Base-by-base conservation (phyloP, 2,329 filamentous ascomycete genomes). In the Alternaria ventricosa region DNA sequence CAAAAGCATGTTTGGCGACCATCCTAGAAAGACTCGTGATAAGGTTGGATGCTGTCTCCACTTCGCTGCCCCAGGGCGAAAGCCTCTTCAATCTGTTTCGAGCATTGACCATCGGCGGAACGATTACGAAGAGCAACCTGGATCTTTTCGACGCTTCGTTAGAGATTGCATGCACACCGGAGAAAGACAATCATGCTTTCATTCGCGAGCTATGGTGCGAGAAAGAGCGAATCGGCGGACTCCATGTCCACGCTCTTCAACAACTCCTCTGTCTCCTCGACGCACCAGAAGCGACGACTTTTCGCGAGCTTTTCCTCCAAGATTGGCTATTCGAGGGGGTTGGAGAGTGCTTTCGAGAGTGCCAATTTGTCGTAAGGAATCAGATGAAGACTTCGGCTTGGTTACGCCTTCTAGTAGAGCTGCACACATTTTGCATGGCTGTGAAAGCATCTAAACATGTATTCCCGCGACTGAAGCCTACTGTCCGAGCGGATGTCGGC, bases 291-390 rank as follows among this genome's bases (percentile, higher is more conserved):
- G 64, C 69, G 4, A 62, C 68, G 5, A 30, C 57, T 33, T 59
- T 78, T 20, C 66, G 65, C 5, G 57, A 47, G 30, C 60, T 71
- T 6, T 23, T 77, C 10, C 47, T 71, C 5, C 57, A 61, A 20
- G 65, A 70, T 4, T 71, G 65, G 59, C 55, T 76, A 3, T 45
- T 73, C 3, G n/a, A 57, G 6, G 72, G 74, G 1, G 67, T 77
- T 8, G 66, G 71, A 33, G 67, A 54, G 11, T 77, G 74, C 55
- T 54, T 77, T 1, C 12, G 61, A 12, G 70, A 78, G 11, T 72
- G 73, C 23, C 69, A 73, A 53, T 28, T 44, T 23, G 69, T 68
- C 5, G 43, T 77, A 18, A 46, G 51, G 9, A 57, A 55, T 10
- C 70, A 73, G n/a, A 70, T 78, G 2, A 55, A 66, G 1, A 54